These are phyloP conservation scores for Cytospora piceicola DNA, from an alignment of 2,329 filamentous ascomycete genomes.

Conservation along the genomic window DNA sequence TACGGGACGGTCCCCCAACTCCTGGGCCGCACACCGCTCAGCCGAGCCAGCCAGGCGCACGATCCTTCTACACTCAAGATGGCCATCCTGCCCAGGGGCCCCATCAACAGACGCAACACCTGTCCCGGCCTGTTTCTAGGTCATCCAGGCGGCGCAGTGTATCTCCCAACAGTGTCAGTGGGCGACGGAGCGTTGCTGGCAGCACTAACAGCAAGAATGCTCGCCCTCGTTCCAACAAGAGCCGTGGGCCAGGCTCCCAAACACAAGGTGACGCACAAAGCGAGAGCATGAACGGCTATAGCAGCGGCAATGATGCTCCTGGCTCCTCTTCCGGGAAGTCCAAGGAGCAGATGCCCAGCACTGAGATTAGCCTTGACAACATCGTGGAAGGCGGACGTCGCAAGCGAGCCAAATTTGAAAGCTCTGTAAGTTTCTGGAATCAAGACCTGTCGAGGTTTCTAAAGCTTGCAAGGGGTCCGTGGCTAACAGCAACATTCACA, in stretches of 20 bases:
- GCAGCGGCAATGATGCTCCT: slow-evolving; percentile 82
- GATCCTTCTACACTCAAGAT: slow-evolving; percentile 61
- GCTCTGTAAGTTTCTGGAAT: slow-evolving; percentile 74
- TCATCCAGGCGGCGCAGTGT: slow-evolving; percentile 76
- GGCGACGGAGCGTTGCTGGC: slow-evolving; percentile 77
- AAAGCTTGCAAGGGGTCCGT: background rate
- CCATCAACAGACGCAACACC: slow-evolving; percentile 61
- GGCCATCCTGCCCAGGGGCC: slow-evolving; percentile 50
- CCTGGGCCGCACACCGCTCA: slow-evolving; percentile 56
- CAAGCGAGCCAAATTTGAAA: slow-evolving; percentile 94
- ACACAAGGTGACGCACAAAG: slow-evolving; percentile 62
- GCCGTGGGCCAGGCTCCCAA: slow-evolving; percentile 53
- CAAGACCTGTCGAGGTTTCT: slow-evolving; percentile 16
- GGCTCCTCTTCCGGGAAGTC: slow-evolving; percentile 76
- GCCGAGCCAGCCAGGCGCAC: slow-evolving; percentile 54
- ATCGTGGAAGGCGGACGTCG: slow-evolving; percentile 96
- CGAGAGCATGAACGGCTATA: slow-evolving; percentile 76
- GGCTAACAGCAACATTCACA: slow-evolving; percentile 45
- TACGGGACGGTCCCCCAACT: slow-evolving; percentile 65
- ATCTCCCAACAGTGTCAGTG: slow-evolving; percentile 71
- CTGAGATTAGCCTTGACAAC: slow-evolving; percentile 97
- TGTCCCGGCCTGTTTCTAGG: slow-evolving; percentile 70
- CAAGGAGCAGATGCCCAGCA: slow-evolving; percentile 88
- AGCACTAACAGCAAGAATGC: slow-evolving; percentile 66
- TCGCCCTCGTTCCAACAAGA: slow-evolving; percentile 72